Percentiles rank a stretch among this genome's conserved stretches.
These are phyloP conservation scores for Fusarium sarcochroum DNA, from an alignment of 2,329 filamentous ascomycete species.

Conservation along the genomic window DNA sequence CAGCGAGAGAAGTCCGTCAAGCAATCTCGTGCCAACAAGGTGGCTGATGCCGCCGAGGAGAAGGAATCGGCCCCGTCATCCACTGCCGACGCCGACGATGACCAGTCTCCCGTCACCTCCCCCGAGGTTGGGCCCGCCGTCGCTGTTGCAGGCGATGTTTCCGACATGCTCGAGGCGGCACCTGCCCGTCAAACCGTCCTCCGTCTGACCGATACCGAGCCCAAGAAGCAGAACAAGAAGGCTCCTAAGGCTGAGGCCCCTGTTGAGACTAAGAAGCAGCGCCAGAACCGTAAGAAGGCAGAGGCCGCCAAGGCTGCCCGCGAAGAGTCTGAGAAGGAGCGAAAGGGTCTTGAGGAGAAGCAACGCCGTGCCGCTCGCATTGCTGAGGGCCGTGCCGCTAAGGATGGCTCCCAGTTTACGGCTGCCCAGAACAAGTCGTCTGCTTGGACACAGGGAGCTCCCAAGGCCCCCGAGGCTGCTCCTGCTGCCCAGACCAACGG, in stretches of 20 bases:
- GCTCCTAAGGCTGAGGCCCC: conserved; percentile 74
- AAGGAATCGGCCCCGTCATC: conserved; percentile 69
- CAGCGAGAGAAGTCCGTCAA: conserved; percentile 79
- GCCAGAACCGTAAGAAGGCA: conserved; percentile 90
- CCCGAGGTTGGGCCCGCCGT: conserved; percentile 70
- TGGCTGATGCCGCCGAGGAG: conserved; percentile 59
- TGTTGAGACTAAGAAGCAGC: conserved; percentile 92
- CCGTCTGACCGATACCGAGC: conserved; percentile 77
- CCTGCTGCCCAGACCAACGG: conserved; percentile 52
- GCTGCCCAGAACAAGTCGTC: conserved; percentile 60
- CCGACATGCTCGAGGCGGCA: conserved; percentile 90
- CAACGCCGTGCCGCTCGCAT: conserved; percentile 86
- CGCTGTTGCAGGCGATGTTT: conserved; percentile 77
- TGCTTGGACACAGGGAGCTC: conserved; percentile 59
- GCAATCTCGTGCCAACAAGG: conserved; percentile 73
- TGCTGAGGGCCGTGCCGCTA: conserved; percentile 84
- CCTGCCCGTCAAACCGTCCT: conserved; percentile 79
- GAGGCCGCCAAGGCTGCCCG: conserved; percentile 82
- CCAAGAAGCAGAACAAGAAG: conserved; percentile 75
- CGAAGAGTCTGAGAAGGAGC: conserved; percentile 83
- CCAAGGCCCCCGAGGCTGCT: conserved; percentile 51
- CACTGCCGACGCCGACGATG: conserved; percentile 84
- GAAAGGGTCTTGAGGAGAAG: conserved; percentile 82
- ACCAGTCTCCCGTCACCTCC: conserved; percentile 78
- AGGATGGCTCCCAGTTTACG: conserved; percentile 79